Base-by-base conservation (phyloP, 305 asterid species). In the Ilex paraguariensis region DNA sequence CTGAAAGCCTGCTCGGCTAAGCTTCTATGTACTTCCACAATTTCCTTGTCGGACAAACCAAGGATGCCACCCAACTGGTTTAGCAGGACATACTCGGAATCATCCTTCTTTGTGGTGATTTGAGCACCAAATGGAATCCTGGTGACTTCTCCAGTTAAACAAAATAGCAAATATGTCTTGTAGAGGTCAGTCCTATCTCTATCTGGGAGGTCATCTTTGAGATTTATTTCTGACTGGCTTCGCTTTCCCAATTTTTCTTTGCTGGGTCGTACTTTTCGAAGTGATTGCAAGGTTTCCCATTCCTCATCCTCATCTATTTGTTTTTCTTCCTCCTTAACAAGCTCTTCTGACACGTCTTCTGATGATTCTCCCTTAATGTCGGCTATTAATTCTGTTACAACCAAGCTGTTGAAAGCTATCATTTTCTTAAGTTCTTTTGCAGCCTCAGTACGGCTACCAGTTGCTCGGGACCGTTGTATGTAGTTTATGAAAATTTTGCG, bases 1-100 rank as follows among this genome's bases (percentile, higher is more conserved):
- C 85, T 83, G 79, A 90, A 94, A 55, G 95, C 91, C 81, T 83
- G 90, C 74, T 94, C 99, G 14, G 97, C 97, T 75, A 94, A 73
- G 71, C 93, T 44, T 67, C 86, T 81, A 59, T 94, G 99, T 46
- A 90, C 95, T 36, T 80, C 91, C 50, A 87, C 95, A 60, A 84
- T 83, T 82, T 94, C 96, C 63, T 80, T 85, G 69, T 82, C 78
- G 6, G 77, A 77, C 86, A 94, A 55, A 53, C 99, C 99, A 15
- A 94, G 93, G 53, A 90, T 82, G 65, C 82, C 82, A 58, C 97
- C 95, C 32, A 94, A 88, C 58, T 94, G 97, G 69, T 71, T 84
- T 42, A 94, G 78, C 48, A 82, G 72, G 46, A 82, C 77, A 74
- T 79, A 94, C 73, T 94, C 97, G 0, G 91, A 77, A 63, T 88